Base-by-base conservation (phyloP, 108 stramenopile genomes). In the Phaeodactylum tricornutum region DNA sequence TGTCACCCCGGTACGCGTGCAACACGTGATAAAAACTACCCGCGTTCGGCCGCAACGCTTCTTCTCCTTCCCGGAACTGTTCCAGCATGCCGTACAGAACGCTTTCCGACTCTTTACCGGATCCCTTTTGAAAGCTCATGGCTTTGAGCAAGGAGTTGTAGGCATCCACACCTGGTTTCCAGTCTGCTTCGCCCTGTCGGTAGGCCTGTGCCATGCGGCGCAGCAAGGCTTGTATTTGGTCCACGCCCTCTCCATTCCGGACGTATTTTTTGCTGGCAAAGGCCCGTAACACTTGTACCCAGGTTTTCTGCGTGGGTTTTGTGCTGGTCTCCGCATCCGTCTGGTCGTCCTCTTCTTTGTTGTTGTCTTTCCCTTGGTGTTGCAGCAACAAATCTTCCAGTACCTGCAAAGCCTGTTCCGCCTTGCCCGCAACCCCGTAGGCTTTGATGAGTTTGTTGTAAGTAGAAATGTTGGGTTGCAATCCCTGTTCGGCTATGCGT, bases 31-130 rank as follows among this genome's bases (percentile, higher is more conserved):
- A 59, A 43, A 73, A 67, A 22, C 62, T 59, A 8, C 52, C 66
- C 7, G 53, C 44, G 36, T 80, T 76, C 29, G 83, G 83, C 23
- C 59, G 46, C 0, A 69, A 58, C 12, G 61, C 60, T 30, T 66
- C 55, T 20, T 82, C 72, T 5, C 75, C 75, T 17, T 55, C 57
- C 16, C 49, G 34, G 50, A 47, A 65, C 23, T 55, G 66, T 14
- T 64, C 48, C 15, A 78, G 66, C 69, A 83, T 59, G 8, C 67
- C 61, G 40, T 58, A 73, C 35, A 73, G 35, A 0, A 67, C 12
- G 20, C 38, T 44, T 56, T 73, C 72, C 14, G 71, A 60, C 29
- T 72, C 49, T 35, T 52, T 15, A 20, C 52, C 50, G 8, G 37
- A n/a, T 2, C 41, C 51, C 4, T 26, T 20, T 43, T 54, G 53